These are phyloP conservation scores for Zymoseptoria ardabiliae DNA, from an alignment of 2,329 filamentous ascomycete species.

Conservation along the genomic window DNA sequence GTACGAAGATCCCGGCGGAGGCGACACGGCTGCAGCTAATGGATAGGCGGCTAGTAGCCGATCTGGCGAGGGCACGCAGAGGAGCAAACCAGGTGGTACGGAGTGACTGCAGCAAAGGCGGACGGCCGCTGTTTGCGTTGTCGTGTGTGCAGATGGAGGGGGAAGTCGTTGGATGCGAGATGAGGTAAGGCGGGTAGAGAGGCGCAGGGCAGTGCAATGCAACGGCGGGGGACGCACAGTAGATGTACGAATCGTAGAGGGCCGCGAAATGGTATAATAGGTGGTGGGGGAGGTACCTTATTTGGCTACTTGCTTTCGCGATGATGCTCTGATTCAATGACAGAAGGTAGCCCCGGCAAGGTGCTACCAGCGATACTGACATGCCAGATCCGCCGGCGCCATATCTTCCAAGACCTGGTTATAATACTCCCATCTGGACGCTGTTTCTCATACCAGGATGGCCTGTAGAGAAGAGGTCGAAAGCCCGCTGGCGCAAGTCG, in stretches of 20 bases:
- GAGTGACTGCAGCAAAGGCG: constrained; percentile 1
- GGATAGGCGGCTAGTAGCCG: neutral
- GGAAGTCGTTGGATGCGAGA: neutral
- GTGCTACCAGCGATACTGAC: neutral
- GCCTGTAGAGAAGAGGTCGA: constrained; percentile 6
- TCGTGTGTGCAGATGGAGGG: neutral
- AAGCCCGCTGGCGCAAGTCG: constrained; percentile 11
- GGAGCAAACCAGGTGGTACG: neutral
- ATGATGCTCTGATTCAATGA: neutral
- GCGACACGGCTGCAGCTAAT: neutral
- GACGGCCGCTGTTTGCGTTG: neutral
- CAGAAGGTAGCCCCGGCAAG: neutral
- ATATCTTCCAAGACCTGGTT: neutral
- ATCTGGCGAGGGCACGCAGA: constrained; percentile 6
- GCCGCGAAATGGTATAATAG: neutral
- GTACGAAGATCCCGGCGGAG: constrained; percentile 4
- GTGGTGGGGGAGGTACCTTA: neutral
- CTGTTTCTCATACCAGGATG: constrained; percentile 11
- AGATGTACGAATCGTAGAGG: neutral
- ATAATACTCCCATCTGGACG: neutral
- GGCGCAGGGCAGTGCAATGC: neutral
- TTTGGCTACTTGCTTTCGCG: neutral
- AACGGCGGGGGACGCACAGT: neutral
- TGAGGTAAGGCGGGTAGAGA: neutral
- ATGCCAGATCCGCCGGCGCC: neutral